phyloP scores from a whole-genome alignment of 495 filamentous ascomycete genomes.

The Xylaria telfairii region DNA sequence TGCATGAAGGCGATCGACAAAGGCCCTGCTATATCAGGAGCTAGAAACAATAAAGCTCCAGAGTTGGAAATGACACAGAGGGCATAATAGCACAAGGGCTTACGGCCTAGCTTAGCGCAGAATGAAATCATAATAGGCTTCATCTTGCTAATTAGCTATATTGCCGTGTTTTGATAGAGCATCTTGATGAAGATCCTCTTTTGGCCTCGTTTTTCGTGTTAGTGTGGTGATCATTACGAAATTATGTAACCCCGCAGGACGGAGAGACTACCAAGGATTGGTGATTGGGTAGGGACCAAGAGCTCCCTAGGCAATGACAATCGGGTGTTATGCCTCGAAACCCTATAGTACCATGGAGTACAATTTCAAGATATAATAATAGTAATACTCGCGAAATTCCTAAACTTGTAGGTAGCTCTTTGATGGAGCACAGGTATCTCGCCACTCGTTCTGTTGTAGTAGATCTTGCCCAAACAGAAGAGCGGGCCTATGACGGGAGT shows the following conservation, averaged over 20 bases:
- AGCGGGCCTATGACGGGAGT: background rate
- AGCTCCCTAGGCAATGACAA: background rate
- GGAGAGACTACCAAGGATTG: background rate
- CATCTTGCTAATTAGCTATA: constrained; percentile 18
- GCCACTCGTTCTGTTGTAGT: background rate
- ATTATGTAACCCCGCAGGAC: constrained; percentile 1
- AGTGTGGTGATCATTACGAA: constrained; percentile 14
- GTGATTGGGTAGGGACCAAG: background rate
- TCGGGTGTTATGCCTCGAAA: background rate
- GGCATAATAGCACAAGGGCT: background rate
- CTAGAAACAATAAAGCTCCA: background rate
- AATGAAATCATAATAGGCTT: background rate
- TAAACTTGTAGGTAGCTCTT: no score
- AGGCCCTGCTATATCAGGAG: constrained; percentile 1
- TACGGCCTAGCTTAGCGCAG: constrained; percentile 1
- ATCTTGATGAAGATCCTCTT: background rate
- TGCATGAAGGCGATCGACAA: constrained; percentile 20
- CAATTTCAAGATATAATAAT: background rate
- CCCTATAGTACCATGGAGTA: background rate
- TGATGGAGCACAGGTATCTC: background rate
- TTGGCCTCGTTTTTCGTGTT: constrained; percentile 1
- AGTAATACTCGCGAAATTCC: background rate
- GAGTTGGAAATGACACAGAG: constrained; percentile 6
- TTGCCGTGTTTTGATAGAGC: background rate
- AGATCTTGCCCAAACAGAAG: background rate